phyloP scores from a whole-genome alignment of 2,329 filamentous ascomycete species.

The Zymoseptoria crescenta region DNA sequence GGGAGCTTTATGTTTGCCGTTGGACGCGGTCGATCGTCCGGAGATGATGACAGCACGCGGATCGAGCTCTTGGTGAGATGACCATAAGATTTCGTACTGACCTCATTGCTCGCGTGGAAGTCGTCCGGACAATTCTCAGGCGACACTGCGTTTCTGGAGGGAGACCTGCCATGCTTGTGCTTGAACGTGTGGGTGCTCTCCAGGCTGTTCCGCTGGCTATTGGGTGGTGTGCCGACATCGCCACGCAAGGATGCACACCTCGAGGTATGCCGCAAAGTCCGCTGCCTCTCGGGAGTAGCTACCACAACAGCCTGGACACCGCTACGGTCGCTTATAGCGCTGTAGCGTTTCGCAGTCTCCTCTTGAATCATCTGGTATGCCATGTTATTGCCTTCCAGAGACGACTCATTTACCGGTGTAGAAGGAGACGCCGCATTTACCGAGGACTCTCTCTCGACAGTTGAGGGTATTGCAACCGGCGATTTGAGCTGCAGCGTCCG shows the following conservation, averaged over 20 bases:
- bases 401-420: conserved; percentile 12
- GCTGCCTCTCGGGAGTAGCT: conserved; percentile 11
- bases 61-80: neutral
- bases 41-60: neutral
- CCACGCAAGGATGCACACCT: conserved; percentile 21
- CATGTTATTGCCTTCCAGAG: conserved; percentile 17
- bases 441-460: neutral
- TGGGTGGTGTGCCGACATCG: conserved; percentile 12
- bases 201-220: conserved; percentile 11
- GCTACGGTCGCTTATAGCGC: conserved; percentile 19
- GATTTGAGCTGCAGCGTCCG: neutral
- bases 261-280: conserved; percentile 18
- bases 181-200: conserved; percentile 10
- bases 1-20: neutral
- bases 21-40: neutral
- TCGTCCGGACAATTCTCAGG: neutral
- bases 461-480: neutral
- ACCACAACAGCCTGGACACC: conserved; percentile 10
- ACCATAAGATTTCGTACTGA: neutral
- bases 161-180: conserved; percentile 14
- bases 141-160: conserved; percentile 3
- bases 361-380: conserved; percentile 20
- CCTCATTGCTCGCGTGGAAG: neutral
- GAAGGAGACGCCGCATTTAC: conserved; percentile 6
- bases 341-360: conserved; percentile 26